Conservation (phyloP, 148 eudicot species). For the Rheum nobile region DNA sequence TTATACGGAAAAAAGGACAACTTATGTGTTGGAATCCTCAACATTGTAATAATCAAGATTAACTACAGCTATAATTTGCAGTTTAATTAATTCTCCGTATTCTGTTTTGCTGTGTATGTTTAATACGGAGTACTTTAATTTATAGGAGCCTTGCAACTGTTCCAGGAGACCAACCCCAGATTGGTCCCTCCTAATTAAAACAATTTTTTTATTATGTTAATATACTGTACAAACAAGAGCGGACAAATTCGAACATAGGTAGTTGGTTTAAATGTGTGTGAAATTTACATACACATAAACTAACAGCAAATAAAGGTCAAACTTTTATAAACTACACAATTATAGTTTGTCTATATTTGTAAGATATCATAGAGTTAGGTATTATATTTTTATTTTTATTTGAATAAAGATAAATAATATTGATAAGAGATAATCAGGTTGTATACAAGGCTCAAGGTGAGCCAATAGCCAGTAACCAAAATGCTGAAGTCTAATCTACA, state of each 20-base stretch:
- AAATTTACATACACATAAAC: background rate
- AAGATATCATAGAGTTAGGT: background rate
- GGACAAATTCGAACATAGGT: background rate
- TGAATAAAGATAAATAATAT: too few relatives aligned
- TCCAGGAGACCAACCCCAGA: slow-evolving; percentile 1
- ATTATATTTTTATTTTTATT: too few relatives aligned
- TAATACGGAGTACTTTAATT: too few relatives aligned
- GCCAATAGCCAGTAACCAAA: too few relatives aligned
- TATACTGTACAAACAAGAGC: background rate
- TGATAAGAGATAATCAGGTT: too few relatives aligned
- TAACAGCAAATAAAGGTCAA: background rate
- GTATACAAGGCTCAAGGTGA: too few relatives aligned
- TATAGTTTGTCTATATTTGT: background rate
- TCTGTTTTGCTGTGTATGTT: background rate
- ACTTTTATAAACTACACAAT: background rate
- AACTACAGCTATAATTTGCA: background rate
- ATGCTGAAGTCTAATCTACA: too few relatives aligned
- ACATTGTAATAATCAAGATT: background rate
- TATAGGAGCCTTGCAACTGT: background rate
- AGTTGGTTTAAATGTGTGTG: background rate
- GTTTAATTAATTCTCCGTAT: background rate
- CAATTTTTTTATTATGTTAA: background rate
- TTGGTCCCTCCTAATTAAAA: background rate
- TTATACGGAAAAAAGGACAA: background rate
- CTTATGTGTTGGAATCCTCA: background rate